phyloP scores from a whole-genome alignment of 208 protist species.

The Strigomonas culicis region DNA sequence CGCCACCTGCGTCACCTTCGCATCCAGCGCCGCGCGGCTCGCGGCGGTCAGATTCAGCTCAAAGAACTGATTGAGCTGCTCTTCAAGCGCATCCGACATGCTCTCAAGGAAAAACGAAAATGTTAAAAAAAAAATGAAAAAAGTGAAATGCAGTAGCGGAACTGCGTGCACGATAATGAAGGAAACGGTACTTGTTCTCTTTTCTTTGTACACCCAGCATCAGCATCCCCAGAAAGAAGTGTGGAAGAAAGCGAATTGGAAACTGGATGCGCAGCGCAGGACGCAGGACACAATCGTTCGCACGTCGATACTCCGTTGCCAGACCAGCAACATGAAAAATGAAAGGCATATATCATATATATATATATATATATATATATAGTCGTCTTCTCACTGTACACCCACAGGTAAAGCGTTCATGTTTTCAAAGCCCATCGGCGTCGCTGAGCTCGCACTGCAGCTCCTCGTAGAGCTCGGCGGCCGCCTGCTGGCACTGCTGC shows the following conservation, averaged over 20 bases:
- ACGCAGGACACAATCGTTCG: not conserved
- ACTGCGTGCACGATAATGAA: not conserved
- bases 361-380: not conserved
- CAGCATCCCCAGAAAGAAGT: too few species aligned
- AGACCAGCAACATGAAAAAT: not conserved
- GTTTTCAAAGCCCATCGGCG: not conserved
- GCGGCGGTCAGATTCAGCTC: slow-evolving; percentile 41
- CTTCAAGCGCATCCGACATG: slow-evolving; percentile 17
- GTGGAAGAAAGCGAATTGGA: too few species aligned
- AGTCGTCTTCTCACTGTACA: not conserved
- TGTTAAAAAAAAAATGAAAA: not conserved
- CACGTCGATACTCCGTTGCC: not conserved
- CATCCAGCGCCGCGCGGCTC: slow-evolving; percentile 21
- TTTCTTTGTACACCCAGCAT: too few species aligned
- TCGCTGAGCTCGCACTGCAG: slow-evolving; percentile 50
- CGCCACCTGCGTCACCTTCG: slow-evolving; percentile 19
- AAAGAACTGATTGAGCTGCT: slow-evolving; percentile 41
- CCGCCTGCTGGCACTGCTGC: slow-evolving; percentile 13
- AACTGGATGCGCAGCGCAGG: too few species aligned
- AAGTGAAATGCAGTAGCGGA: not conserved
- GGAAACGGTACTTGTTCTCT: too few species aligned
- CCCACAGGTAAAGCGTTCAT: too few species aligned
- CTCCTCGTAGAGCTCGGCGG: slow-evolving; percentile 42
- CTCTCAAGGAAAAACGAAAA: not conserved
- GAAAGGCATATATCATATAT: not conserved